Evolutionary conservation across 106 monocot species (phyloP), one percentile per base, ranked within the genome.

Genomic region (Allium fistulosum): DNA sequence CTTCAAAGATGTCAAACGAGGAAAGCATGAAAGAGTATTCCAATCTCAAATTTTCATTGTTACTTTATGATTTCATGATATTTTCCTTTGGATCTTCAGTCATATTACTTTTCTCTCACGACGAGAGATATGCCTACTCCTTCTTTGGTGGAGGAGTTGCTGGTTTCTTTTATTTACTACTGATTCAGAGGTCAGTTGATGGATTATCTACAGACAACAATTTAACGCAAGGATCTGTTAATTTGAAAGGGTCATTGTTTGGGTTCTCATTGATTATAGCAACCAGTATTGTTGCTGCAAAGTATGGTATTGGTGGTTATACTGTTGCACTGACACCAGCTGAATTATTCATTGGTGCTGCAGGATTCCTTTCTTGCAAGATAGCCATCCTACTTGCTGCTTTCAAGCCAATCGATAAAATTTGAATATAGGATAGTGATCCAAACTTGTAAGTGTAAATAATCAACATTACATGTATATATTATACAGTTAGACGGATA

Each of bases 41-140:
- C 9, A 82, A 91, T 84, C 85, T 95, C 45, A 95, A 95, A 60
- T 72, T 86, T 10, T 95, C 95, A 16, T 51, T 95, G 69, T 74
- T 95, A 22, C 59, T 88, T 7, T 95, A 95, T 51, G 85, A 95
- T 69, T 50, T 79, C 11, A 57, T 79, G 27, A 73, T 87, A 60
- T 46, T 88, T 37, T 61, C 57, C 13, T 17, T 62, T n/a, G 85
- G 88, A 51, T 77, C 76, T 13, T 27, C 62, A 3, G 56, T 77
- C 58, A 74, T 80, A 17, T 77, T 78, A 11, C 63, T 69, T 7
- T 58, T 80, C 26, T 46, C 69, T 49, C 47, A 61, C 5, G 50
- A 53, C 80, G 76, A 77, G 63, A 75, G 55, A 53, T 69, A 69
- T 50, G 79, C 85, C 10, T 77, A 62, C 62, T 72, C 81, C 17